A percentile compares a stretch with the other conserved stretches of the same genome.
Evolutionary conservation across 345 rosid species (phyloP).

Genomic region (Reutealis trisperma): DNA sequence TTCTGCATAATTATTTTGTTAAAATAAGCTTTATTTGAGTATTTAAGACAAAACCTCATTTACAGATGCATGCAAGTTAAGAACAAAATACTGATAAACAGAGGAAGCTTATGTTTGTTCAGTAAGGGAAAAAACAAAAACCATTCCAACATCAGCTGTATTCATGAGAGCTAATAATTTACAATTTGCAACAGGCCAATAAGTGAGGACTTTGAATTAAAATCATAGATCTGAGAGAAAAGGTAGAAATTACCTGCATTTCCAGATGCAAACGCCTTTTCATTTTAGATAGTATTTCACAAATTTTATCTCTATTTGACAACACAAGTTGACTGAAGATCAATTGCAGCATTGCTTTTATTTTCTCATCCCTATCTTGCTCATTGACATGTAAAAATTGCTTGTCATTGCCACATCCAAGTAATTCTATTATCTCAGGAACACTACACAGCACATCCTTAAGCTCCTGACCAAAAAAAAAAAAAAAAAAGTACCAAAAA

Average conservation of each 20-base stretch:
- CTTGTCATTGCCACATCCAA: background rate
- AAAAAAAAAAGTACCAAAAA: too few species aligned
- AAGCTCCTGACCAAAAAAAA: background rate
- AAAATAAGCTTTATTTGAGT: too few species aligned
- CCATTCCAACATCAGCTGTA: too few species aligned
- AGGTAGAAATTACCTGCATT: background rate
- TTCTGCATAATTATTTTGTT: too few species aligned
- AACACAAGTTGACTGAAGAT: background rate
- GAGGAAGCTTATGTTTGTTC: background rate
- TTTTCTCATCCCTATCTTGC: background rate
- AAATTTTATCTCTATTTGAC: background rate
- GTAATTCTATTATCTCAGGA: background rate
- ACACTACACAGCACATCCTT: background rate
- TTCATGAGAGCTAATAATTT: too few species aligned
- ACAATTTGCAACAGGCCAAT: background rate
- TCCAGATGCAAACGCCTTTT: background rate
- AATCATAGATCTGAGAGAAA: background rate
- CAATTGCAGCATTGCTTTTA: background rate
- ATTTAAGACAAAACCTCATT: too few species aligned
- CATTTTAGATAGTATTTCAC: background rate
- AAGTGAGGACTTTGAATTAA: too few species aligned
- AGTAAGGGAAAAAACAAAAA: too few species aligned
- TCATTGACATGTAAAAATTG: background rate
- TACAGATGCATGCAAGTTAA: too few species aligned
- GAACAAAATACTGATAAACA: too few species aligned